Evolutionary conservation across 164 flowering plant species (phyloP).

Genomic region (Nymphaea thermarum): DNA sequence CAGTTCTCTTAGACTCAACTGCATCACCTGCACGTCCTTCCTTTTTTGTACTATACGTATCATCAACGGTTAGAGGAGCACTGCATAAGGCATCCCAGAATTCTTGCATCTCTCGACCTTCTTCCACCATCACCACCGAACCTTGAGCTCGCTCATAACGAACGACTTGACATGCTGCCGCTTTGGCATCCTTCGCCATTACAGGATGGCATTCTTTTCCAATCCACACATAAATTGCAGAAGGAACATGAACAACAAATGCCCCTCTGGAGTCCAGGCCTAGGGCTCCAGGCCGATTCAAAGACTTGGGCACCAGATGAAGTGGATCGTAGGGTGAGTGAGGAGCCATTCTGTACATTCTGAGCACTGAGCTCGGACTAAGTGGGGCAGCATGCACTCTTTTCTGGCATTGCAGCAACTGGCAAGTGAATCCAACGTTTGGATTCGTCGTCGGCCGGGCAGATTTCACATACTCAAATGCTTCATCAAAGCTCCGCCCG

Average conservation of each 20-base stretch:
- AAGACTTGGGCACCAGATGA: slow-evolving; percentile 72
- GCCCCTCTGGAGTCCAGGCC: slow-evolving; percentile 84
- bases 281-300: slow-evolving; percentile 25
- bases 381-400: slow-evolving; percentile 62
- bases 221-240: slow-evolving; percentile 61
- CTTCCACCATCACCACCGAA: slow-evolving; percentile 31
- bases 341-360: slow-evolving; percentile 80
- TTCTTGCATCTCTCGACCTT: slow-evolving; percentile 56
- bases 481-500: slow-evolving; percentile 71
- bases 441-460: slow-evolving; percentile 79
- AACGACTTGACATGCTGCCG: slow-evolving; percentile 61
- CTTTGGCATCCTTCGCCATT: slow-evolving; percentile 49
- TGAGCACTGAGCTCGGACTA: slow-evolving; percentile 53
- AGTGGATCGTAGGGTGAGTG: slow-evolving; percentile 80
- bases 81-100: slow-evolving; percentile 60
- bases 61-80: slow-evolving; percentile 19
- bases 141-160: slow-evolving; percentile 66
- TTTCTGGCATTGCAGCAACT: slow-evolving; percentile 71
- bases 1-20: not conserved
- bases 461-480: slow-evolving; percentile 68
- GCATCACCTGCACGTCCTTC: not conserved
- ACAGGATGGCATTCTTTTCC: slow-evolving; percentile 40
- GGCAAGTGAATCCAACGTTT: slow-evolving; percentile 85
- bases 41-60: not conserved
- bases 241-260: slow-evolving; percentile 61